Conservation (phyloP, 2,329 filamentous ascomycete species). For the Colletotrichum gloeosporioides region DNA sequence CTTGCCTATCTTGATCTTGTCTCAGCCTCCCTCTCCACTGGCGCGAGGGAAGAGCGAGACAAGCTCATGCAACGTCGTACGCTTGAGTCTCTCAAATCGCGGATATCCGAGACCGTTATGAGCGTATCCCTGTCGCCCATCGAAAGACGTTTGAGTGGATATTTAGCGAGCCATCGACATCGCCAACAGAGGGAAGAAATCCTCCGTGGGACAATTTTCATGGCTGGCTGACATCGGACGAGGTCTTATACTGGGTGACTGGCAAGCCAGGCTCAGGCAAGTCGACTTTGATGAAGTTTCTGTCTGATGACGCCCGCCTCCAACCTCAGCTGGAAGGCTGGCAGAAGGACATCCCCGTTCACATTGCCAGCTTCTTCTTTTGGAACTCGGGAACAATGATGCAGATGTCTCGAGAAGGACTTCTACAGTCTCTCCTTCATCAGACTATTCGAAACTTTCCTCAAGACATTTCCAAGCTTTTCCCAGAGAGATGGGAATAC, state of each 20-base stretch:
- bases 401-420: neutral
- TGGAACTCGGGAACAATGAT: neutral
- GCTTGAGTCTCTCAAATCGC: neutral
- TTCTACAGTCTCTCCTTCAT: neutral
- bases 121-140: neutral
- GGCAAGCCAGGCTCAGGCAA: neutral
- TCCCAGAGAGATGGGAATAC: constrained; percentile 6
- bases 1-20: neutral
- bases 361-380: neutral
- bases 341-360: neutral
- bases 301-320: neutral
- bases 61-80: neutral
- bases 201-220: neutral
- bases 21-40: neutral
- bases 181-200: neutral
- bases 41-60: neutral
- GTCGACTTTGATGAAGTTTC: neutral
- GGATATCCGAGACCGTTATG: neutral
- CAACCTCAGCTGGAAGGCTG: neutral
- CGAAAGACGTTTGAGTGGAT: neutral
- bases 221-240: neutral
- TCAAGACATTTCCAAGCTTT: constrained; percentile 26
- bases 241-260: neutral
- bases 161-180: neutral
- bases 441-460: neutral